These are phyloP conservation scores for Eutrema japonicum DNA, from an alignment of 345 rosid species.

Conservation along the genomic window DNA sequence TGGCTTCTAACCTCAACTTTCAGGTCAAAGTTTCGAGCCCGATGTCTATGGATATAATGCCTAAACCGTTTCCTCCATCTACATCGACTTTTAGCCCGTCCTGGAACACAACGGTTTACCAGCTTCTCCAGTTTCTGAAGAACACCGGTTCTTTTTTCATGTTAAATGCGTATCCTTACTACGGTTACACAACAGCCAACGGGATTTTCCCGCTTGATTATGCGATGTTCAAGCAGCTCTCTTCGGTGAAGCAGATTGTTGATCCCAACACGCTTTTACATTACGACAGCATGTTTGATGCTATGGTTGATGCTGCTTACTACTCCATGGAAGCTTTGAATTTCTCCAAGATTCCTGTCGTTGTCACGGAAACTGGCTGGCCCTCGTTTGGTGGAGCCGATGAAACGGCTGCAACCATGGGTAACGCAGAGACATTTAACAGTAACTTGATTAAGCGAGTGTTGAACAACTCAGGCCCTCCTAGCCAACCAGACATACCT, in stretches of 20 bases:
- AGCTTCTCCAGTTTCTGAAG: constrained; percentile 89
- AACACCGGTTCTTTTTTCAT: constrained; percentile 84
- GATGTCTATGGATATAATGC: constrained; percentile 77
- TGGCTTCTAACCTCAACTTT: constrained; percentile 80
- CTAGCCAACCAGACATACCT: constrained; percentile 70
- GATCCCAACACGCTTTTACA: constrained; percentile 94
- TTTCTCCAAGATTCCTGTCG: constrained; percentile 71
- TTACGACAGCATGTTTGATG: constrained; percentile 93
- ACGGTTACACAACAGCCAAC: constrained; percentile 78
- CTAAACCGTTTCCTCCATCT: constrained; percentile 93
- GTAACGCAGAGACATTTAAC: constrained; percentile 78
- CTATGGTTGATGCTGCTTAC: constrained; percentile 97
- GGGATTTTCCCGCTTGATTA: constrained; percentile 92
- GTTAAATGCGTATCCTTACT: constrained; percentile 95
- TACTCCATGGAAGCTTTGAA: constrained; percentile 77
- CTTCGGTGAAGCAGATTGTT: constrained; percentile 89
- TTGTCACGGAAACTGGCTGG: constrained; percentile 97
- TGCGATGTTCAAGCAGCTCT: constrained; percentile 73
- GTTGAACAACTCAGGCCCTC: constrained; percentile 86
- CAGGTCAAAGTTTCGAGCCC: constrained; percentile 86
- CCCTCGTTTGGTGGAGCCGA: constrained; percentile 82
- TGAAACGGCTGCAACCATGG: constrained; percentile 76
- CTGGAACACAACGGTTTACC: constrained; percentile 73
- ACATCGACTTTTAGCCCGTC: constrained; percentile 80
- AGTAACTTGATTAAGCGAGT: constrained; percentile 74